Evolutionary conservation across 1,139 yeast species (phyloP).

Genomic region (Candida smagusa): DNA sequence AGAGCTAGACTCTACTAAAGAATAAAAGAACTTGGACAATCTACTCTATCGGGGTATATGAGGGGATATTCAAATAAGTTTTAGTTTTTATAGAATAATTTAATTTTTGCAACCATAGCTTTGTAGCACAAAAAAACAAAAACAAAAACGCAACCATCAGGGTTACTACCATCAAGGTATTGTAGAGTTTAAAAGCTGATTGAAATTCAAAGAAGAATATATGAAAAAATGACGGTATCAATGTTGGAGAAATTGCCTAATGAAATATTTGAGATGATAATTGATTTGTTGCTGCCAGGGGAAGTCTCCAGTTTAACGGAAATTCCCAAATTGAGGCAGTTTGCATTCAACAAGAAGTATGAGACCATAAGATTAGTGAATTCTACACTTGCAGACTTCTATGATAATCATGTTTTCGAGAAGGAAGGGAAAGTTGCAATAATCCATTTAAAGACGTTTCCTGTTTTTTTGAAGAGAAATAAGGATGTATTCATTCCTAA

Average conservation of each 20-base stretch:
- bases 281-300: conserved; percentile 1
- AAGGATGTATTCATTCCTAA: conserved; percentile 3
- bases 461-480: conserved; percentile 2
- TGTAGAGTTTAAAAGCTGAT: neutral
- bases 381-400: conserved; percentile 2
- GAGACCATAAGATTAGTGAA: conserved; percentile 2
- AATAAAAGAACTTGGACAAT: neutral
- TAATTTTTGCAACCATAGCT: neutral
- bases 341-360: conserved; percentile 3
- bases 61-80: neutral
- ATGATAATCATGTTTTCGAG: neutral
- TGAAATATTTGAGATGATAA: conserved; percentile 1
- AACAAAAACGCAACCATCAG: conserved; percentile 1
- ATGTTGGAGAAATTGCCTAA: neutral
- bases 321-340: conserved; percentile 1
- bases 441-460: conserved; percentile 1
- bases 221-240: neutral
- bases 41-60: neutral
- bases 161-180: conserved; percentile 2
- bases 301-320: conserved; percentile 1
- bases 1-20: neutral
- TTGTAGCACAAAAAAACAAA: too few species aligned
- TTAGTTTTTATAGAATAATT: neutral
- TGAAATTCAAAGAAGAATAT: neutral
- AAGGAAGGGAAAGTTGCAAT: conserved; percentile 3